These are phyloP conservation scores for Amphibolis antarctica DNA, from an alignment of 106 monocot genomes.

Conservation along the genomic window DNA sequence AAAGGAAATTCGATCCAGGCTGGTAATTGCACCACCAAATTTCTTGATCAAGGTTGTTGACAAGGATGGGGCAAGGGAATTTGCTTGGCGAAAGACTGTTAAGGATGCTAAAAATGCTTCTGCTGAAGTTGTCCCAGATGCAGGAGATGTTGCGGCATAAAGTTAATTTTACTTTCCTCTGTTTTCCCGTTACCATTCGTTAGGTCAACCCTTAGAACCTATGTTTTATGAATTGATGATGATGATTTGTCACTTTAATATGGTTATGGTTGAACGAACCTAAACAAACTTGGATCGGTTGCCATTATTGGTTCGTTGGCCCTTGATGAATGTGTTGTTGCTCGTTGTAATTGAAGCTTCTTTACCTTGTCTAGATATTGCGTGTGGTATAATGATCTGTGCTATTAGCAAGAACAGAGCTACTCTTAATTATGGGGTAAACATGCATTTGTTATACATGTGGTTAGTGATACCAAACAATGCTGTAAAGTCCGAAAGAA, in stretches of 20 bases:
- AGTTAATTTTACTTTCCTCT: neutral
- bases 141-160: neutral
- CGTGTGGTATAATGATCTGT: neutral
- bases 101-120: constrained; percentile 20
- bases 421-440: neutral
- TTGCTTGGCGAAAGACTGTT: constrained; percentile 70
- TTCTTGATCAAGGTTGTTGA: constrained; percentile 91
- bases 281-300: neutral
- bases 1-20: constrained; percentile 57
- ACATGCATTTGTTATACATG: neutral
- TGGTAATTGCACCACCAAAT: constrained; percentile 74
- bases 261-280: neutral
- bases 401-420: neutral
- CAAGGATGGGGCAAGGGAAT: constrained; percentile 78
- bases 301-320: neutral
- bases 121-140: constrained; percentile 2
- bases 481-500: neutral
- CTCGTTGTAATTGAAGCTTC: neutral
- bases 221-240: constrained; percentile 4
- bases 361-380: too few relatives aligned
- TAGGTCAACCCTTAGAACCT: neutral
- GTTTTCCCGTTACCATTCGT: neutral
- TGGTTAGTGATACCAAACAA: neutral
- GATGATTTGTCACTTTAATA: neutral
- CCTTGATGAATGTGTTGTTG: neutral